Conservation (phyloP, 2,329 filamentous ascomycete species). For the Xylariaceae sp. region DNA sequence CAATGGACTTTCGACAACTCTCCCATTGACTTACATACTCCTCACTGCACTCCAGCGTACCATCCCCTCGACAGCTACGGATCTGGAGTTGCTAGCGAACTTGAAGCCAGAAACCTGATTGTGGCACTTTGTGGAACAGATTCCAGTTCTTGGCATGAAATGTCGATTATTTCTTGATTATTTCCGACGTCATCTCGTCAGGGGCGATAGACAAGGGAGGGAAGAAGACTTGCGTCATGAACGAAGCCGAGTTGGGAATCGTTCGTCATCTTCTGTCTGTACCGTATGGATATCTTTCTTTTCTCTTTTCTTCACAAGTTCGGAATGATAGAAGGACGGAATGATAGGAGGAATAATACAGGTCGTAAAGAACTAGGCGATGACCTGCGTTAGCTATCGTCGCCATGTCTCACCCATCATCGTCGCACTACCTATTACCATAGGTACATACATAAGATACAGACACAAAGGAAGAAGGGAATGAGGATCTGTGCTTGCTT, state of each 20-base stretch:
- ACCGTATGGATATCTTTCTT: too few species aligned
- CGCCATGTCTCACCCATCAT: too few species aligned
- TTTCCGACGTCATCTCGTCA: neutral
- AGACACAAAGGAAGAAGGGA: slow-evolving; percentile 8
- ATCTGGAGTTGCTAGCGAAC: neutral
- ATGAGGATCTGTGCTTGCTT: slow-evolving; percentile 19
- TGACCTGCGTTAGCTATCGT: too few species aligned
- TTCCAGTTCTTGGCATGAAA: neutral
- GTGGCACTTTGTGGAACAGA: slow-evolving; percentile 2
- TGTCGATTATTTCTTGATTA: neutral
- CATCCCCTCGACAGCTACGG: neutral
- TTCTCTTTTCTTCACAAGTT: too few species aligned
- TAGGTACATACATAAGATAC: neutral
- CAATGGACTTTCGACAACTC: neutral
- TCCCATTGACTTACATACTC: neutral
- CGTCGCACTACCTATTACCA: too few species aligned
- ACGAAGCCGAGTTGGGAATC: neutral
- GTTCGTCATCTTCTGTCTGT: neutral
- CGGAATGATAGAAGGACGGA: too few species aligned
- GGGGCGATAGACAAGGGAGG: neutral
- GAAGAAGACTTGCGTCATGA: neutral
- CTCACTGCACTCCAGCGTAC: neutral
- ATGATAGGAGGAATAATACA: too few species aligned
- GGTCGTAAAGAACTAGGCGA: too few species aligned
- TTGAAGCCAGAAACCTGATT: neutral